These are phyloP conservation scores for Beauveria pseudobassiana DNA, from an alignment of 2,329 filamentous ascomycete genomes.

Conservation along the genomic window DNA sequence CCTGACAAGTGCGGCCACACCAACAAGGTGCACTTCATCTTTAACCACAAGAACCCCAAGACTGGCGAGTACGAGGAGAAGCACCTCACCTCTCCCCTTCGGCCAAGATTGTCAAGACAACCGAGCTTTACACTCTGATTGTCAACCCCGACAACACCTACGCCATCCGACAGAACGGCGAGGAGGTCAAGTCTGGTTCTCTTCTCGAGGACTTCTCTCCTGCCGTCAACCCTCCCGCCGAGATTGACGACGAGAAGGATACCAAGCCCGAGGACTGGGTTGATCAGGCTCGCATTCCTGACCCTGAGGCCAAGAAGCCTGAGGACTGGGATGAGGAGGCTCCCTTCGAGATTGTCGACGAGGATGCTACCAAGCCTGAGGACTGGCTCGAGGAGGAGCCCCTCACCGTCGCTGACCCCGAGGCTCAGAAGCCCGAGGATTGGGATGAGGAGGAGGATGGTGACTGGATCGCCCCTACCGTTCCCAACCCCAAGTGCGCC, in stretches of 20 bases:
- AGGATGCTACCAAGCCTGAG: slow-evolving; percentile 82
- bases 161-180: slow-evolving; percentile 84
- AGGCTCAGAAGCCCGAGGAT: slow-evolving; percentile 95
- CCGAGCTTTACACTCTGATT: slow-evolving; percentile 92
- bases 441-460: slow-evolving; percentile 99
- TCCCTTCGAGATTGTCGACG: slow-evolving; percentile 90
- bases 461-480: slow-evolving; percentile 85
- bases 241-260: slow-evolving; percentile 94
- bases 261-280: slow-evolving; percentile 94
- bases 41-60: slow-evolving; percentile 99
- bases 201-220: slow-evolving; percentile 92
- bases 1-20: slow-evolving; percentile 98
- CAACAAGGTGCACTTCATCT: slow-evolving; percentile 98
- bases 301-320: slow-evolving; percentile 91
- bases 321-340: slow-evolving; percentile 99
- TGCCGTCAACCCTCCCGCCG: slow-evolving; percentile 85
- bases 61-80: slow-evolving; percentile 99
- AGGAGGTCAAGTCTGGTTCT: slow-evolving; percentile 78
- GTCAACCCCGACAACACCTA: slow-evolving; percentile 96
- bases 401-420: slow-evolving; percentile 75
- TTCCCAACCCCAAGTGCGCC: slow-evolving; percentile 93
- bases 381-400: slow-evolving; percentile 96
- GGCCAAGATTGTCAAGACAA: slow-evolving; percentile 84
- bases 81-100: slow-evolving; percentile 81
- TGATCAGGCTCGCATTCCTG: slow-evolving; percentile 82